Percentiles rank a stretch among this genome's conserved stretches.
These are phyloP conservation scores for Russula sp. DNA, from an alignment of 768 basidiomycete species.

Conservation along the genomic window DNA sequence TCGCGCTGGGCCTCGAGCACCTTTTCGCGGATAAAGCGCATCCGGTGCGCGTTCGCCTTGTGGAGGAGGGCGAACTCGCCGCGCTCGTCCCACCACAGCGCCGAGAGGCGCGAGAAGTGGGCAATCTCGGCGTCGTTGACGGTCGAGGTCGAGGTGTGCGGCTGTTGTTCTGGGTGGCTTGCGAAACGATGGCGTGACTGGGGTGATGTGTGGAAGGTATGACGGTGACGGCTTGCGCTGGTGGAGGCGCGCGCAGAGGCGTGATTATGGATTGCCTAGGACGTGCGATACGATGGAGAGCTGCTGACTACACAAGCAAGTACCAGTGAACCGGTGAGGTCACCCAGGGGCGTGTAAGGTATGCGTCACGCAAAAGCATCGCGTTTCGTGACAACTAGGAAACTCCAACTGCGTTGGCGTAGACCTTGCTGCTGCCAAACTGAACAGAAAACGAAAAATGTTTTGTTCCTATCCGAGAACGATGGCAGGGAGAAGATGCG, in stretches of 20 bases:
- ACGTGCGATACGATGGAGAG: too few relatives aligned
- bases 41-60: slow-evolving; percentile 88
- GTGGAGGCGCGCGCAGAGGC: neutral
- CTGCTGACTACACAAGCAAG: too few relatives aligned
- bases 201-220: neutral
- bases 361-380: too few relatives aligned
- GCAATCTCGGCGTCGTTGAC: slow-evolving; percentile 79
- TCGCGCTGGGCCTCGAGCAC: slow-evolving; percentile 55
- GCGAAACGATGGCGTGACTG: neutral
- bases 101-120: slow-evolving; percentile 82
- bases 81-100: slow-evolving; percentile 93
- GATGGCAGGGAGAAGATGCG: too few relatives aligned
- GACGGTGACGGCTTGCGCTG: neutral
- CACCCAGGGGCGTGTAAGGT: too few relatives aligned
- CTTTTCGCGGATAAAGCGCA: slow-evolving; percentile 78
- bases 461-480: too few relatives aligned
- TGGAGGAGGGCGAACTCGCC: slow-evolving; percentile 89
- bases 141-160: slow-evolving; percentile 31
- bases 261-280: neutral
- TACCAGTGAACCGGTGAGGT: too few relatives aligned
- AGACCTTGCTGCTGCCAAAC: too few relatives aligned
- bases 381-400: too few relatives aligned
- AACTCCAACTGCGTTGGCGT: too few relatives aligned
- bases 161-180: neutral
- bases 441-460: too few relatives aligned